Evolutionary conservation across 75 land plant species (phyloP), one percentile per base, ranked within the genome.

Genomic region (Chamaecyparis obtusa): DNA sequence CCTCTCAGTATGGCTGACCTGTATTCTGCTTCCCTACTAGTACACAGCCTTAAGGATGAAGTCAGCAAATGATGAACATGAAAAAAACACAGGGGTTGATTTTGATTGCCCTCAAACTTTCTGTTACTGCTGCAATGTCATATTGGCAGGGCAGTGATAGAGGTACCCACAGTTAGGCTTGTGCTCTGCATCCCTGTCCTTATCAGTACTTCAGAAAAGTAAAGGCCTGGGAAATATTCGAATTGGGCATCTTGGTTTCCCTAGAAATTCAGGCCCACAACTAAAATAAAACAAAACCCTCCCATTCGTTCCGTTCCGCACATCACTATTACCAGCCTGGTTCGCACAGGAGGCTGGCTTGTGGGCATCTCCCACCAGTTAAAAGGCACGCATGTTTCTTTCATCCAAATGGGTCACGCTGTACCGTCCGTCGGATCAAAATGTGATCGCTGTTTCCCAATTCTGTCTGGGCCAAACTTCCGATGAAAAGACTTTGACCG

Each of bases 61-160:
- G 83, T 81, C 83, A 81, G 83, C 83, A 81, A 81, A 81, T 46
- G 48, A 46, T 81, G 54, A 46, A 41, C 5, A 81, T 3, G 51
- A 14, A 81, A 46, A 27, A 11, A 39, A 39, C 1, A 27, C 32
- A 81, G n/a, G 14, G 48, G 13, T 27, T 46, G 21, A 46, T 46
- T 41, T 81, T 74, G 36, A 81, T 43, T 81, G n/a, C 83, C 83
- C n/a, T 81, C 32, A 44, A 24, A 17, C 48, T 81, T 81, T 81
- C 51, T 81, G 27, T 41, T 81, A 3, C 82, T 75, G 1, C 83
- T n/a, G 14, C 32, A 0, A n/a, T 46, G 30, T n/a, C 49, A 11
- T 27, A 11, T 46, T n/a, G 5, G 6, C 36, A 33, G 78, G 5
- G 17, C 36, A 33, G 39, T 51, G 55, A 2, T 51, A 51, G 55